Conservation (phyloP, 768 basidiomycete species). For the Dendrothele bispora region DNA sequence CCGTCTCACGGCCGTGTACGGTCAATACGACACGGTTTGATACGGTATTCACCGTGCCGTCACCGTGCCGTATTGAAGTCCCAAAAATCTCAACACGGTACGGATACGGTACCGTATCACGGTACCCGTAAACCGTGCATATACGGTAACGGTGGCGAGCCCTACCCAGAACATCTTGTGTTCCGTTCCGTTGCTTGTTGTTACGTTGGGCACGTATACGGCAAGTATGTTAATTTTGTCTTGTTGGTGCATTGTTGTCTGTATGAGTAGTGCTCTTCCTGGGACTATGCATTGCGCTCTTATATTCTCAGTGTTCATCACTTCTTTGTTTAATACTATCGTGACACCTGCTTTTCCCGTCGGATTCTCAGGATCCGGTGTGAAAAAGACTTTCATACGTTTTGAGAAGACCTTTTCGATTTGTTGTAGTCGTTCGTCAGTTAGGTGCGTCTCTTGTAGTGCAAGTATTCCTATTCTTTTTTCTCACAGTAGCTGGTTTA, state of each 20-base stretch:
- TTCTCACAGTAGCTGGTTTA: conserved; percentile 17
- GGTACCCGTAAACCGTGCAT: no score
- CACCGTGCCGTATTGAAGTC: no score
- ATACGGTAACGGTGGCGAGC: no score
- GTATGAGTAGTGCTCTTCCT: conserved; percentile 22
- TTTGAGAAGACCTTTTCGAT: conserved; percentile 4
- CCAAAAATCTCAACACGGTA: no score
- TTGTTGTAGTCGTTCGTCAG: conserved; percentile 1
- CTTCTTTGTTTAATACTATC: conserved; percentile 30
- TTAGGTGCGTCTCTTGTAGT: conserved; percentile 32
- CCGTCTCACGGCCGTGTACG: no score
- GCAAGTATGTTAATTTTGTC: conserved; percentile 23
- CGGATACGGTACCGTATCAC: no score
- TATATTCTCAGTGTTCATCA: conserved; percentile 15
- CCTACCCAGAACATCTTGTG: conserved; percentile 30
- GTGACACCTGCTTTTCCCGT: conserved; percentile 29
- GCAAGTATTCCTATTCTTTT: conserved; percentile 26
- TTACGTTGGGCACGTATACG: conserved; percentile 34
- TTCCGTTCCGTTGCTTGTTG: not conserved
- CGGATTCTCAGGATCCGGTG: conserved; percentile 8
- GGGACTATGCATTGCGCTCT: conserved; percentile 15
- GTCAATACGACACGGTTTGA: no score
- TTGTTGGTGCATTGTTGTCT: conserved; percentile 15
- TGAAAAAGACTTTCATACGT: conserved; percentile 18
- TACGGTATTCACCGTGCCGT: no score